These are phyloP conservation scores for Fusarium euwallaceae DNA, from an alignment of 2,329 filamentous ascomycete species.

Conservation along the genomic window DNA sequence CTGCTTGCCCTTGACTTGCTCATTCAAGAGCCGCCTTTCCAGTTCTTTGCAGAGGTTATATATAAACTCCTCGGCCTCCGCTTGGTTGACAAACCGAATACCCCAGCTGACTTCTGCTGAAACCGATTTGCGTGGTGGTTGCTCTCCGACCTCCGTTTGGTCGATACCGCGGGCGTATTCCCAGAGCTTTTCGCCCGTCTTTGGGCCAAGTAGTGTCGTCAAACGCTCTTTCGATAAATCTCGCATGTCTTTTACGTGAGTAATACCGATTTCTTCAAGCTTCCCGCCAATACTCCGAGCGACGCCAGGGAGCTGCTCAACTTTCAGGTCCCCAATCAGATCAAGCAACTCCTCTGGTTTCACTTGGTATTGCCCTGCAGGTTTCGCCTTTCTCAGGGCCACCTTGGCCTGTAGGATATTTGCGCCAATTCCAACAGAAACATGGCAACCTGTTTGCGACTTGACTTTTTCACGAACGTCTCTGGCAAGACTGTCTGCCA, in stretches of 20 bases:
- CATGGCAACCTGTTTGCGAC: constrained; percentile 82
- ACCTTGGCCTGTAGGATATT: constrained; percentile 95
- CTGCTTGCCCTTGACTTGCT: constrained; percentile 87
- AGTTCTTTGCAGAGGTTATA: constrained; percentile 87
- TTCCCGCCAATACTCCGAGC: constrained; percentile 90
- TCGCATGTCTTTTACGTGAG: constrained; percentile 85
- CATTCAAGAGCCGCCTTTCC: constrained; percentile 82
- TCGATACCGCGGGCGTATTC: constrained; percentile 94
- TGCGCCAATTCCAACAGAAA: constrained; percentile 91
- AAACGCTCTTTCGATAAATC: constrained; percentile 82
- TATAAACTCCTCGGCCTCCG: constrained; percentile 95
- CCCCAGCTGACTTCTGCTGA: constrained; percentile 99
- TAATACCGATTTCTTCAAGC: constrained; percentile 87
- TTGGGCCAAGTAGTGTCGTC: constrained; percentile 81
- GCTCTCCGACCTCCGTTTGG: constrained; percentile 84
- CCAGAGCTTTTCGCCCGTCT: constrained; percentile 91
- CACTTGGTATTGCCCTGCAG: constrained; percentile 91
- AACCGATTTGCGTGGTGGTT: constrained; percentile 89
- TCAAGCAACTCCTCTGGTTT: constrained; percentile 83
- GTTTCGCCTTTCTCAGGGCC: constrained; percentile 91
- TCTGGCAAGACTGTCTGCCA: constrained; percentile 77
- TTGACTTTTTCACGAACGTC: constrained; percentile 78
- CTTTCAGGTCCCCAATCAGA: constrained; percentile 81
- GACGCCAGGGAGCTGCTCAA: constrained; percentile 90
- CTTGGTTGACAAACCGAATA: constrained; percentile 90